Evolutionary conservation across 2,329 filamentous ascomycete genomes (phyloP), one percentile per base, ranked within the genome.

Genomic region (Sclerotiophoma versabilis): DNA sequence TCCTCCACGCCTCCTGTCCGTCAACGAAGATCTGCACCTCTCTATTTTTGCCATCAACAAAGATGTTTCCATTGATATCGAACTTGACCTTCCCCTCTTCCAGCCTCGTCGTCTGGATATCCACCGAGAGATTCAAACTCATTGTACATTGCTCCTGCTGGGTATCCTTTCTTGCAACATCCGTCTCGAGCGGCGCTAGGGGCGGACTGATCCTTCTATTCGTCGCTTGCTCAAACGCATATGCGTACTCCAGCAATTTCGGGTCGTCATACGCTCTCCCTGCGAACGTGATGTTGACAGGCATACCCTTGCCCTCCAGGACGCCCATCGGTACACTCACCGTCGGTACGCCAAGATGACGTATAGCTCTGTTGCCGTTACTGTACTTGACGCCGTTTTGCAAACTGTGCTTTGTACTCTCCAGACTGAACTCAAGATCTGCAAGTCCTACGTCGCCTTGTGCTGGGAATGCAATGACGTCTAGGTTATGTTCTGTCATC

Each of bases 341-440:
- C 0, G 80, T 82, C 0, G 83, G 83, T 0, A 85, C 76, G 0
- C 83, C 83, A 2, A 84, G 71, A 48, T 85, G 83, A 10, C 82
- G 73, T 1, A 86, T 70, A 0, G 79, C 80, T 1, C 81, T 71
- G 45, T 84, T 84, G 0, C 83, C 82, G 49, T 84, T 83, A 0
- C 77, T 79, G 53, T 84, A 85, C 33, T 77, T 78, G 4, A 84
- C 77, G 0, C 83, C 83, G 41, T 84, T 83, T 23, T 72, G 74
- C 51, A 79, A 73, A 4, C 77, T 78, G 50, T 79, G 72, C 9
- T 30, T 54, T 5, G 66, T 56, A 44, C 67, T 69, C 19, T 66
- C 58, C 2, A 64, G 33, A 15, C 64, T 62, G 52, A 11, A 77
- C 60, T 85, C 83, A 0, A 81, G 66, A 63, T 84, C 75, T 5